phyloP scores from a whole-genome alignment of 164 flowering plant species.

The Berberis thunbergii region DNA sequence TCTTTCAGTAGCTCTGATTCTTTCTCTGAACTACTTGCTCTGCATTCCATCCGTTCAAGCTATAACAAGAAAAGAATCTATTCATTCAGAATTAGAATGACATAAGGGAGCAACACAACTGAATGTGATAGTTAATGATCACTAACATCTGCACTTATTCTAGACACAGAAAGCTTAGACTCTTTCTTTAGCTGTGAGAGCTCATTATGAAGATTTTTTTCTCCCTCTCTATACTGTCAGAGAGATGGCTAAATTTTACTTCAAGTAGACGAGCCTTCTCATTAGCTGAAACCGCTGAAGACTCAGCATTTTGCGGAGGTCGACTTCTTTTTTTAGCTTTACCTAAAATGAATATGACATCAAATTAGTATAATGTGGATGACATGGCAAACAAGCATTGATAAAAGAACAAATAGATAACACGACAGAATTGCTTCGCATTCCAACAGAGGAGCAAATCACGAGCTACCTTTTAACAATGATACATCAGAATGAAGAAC shows the following conservation, averaged over 20 bases:
- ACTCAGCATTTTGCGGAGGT: slow-evolving; percentile 64
- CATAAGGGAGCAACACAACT: background rate
- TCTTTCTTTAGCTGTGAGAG: slow-evolving; percentile 48
- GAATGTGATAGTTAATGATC: slow-evolving; percentile 10
- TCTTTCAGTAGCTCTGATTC: slow-evolving; percentile 52
- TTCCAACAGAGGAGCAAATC: no score
- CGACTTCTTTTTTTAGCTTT: slow-evolving; percentile 51
- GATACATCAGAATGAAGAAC: no score
- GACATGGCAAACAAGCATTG: background rate
- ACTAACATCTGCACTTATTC: slow-evolving; percentile 72
- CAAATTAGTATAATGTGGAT: background rate
- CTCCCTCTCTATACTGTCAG: slow-evolving; percentile 59
- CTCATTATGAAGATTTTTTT: slow-evolving; percentile 45
- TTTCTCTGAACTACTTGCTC: slow-evolving; percentile 66
- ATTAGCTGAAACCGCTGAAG: slow-evolving; percentile 50
- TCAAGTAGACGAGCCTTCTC: slow-evolving; percentile 45
- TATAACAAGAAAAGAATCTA: slow-evolving; percentile 19
- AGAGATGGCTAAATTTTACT: slow-evolving; percentile 36
- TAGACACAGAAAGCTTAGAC: slow-evolving; percentile 59
- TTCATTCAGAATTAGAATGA: background rate
- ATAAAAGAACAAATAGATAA: no score
- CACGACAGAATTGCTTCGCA: no score
- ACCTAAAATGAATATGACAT: background rate
- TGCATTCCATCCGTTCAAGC: slow-evolving; percentile 73
- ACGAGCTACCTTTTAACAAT: no score